Evolutionary conservation across 129 eudicot species (phyloP), one percentile per base, ranked within the genome.

Genomic region (Flaveria robusta): DNA sequence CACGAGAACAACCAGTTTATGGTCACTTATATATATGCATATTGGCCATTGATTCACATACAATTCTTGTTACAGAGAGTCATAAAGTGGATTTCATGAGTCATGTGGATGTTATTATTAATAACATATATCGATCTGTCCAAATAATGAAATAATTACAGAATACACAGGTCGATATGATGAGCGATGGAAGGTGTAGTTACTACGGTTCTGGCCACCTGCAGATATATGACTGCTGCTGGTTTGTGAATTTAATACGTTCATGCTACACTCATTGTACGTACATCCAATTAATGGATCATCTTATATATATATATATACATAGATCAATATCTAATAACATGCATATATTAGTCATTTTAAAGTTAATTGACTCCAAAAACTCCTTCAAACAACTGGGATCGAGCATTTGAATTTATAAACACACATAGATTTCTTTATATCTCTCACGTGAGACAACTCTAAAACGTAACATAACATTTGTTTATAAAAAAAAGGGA

Each of bases 201-300:
- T 58, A 58, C 26, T 58, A 13, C 14, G 52, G 52, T 47, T 47
- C 52, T 47, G 52, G n/a, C 16, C 2, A 43, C 3, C 49, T 9
- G 13, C 13, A 43, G 11, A 43, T 43, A 11, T 1, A 9, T 43
- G 49, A 55, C 65, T 20, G 64, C 26, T 11, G 52, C 16, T 58
- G 65, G 65, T 58, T 23, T 24, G 2, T 58, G 16, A 58, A 58
- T 58, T 58, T 58, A 58, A 58, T 58, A 58, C 29, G 15, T 22
- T 58, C 65, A 58, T 58, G 65, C 65, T 58, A 55, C 62, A 55
- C 62, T 55, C 62, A 55, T 55, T 55, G 62, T 55, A n/a, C n/a
- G n/a, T n/a, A 3, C 62, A 10, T 22, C 19, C 10, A 19, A 19
- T n/a, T n/a, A n/a, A 55, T 20, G 62, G 26, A 55, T 55, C 62